Percentiles rank a stretch among this genome's conserved stretches.
Conservation (phyloP, 306 rosid genomes). For the Lathyrus aphaca region DNA sequence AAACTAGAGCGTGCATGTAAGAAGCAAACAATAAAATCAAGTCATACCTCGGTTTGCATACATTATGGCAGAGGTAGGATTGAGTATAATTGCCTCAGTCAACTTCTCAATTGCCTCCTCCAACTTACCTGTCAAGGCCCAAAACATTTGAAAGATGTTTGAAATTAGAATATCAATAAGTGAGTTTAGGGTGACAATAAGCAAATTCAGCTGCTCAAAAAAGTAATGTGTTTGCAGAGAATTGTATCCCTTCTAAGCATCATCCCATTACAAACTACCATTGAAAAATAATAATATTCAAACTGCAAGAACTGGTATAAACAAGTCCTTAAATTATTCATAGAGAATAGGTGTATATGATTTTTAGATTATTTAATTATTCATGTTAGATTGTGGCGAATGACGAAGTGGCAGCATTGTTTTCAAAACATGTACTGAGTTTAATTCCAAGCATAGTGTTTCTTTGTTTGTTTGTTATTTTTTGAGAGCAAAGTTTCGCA, state of each 20-base stretch:
- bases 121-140: slow-evolving; percentile 49
- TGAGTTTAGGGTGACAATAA: neutral
- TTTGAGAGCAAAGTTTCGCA: no score
- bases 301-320: neutral
- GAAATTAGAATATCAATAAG: neutral
- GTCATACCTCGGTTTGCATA: slow-evolving; percentile 77
- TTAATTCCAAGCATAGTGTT: neutral
- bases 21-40: slow-evolving; percentile 14
- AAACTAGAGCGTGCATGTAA: neutral
- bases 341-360: neutral
- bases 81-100: slow-evolving; percentile 77
- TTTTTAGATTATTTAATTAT: neutral
- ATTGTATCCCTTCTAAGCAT: neutral
- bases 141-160: neutral
- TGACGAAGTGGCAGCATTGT: neutral
- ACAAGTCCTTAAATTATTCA: neutral
- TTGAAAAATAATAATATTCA: neutral
- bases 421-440: neutral
- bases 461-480: neutral
- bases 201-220: slow-evolving; percentile 6
- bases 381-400: neutral
- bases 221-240: neutral
- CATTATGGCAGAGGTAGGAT: slow-evolving; percentile 90
- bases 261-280: neutral
- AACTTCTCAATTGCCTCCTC: slow-evolving; percentile 76